Percentiles rank a stretch among this genome's conserved stretches.
Conservation (phyloP, 2,329 filamentous ascomycete genomes). For the Helminthosporium solani region DNA sequence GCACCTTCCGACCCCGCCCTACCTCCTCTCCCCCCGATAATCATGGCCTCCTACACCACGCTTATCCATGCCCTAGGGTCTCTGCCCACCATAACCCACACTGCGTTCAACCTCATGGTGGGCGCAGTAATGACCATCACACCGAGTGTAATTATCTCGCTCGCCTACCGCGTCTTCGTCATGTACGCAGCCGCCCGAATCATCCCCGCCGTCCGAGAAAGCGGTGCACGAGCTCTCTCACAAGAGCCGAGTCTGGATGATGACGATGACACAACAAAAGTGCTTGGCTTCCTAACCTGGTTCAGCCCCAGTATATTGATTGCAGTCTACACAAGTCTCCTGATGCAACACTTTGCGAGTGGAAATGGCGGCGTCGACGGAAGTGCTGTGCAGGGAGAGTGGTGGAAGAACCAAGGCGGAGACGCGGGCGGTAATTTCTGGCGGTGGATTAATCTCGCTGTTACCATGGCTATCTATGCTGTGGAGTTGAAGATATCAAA, state of each 20-base stretch:
- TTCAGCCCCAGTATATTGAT: constrained; percentile 94
- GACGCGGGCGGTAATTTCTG: constrained; percentile 82
- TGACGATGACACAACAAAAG: constrained; percentile 73
- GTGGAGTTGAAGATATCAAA: constrained; percentile 86
- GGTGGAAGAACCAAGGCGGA: constrained; percentile 84
- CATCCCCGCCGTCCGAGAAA: constrained; percentile 88
- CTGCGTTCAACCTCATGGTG: constrained; percentile 80
- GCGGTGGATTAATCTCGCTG: constrained; percentile 89
- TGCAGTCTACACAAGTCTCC: constrained; percentile 89
- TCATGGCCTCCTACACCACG: constrained; percentile 97
- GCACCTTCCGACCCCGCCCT: constrained; percentile 74
- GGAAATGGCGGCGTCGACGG: constrained; percentile 56
- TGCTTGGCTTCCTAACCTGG: constrained; percentile 84
- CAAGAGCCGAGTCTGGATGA: constrained; percentile 86
- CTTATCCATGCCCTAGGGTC: constrained; percentile 79
- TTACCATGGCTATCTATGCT: constrained; percentile 86
- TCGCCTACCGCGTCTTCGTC: constrained; percentile 90
- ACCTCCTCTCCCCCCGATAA: constrained; percentile 91
- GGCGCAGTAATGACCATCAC: constrained; percentile 95
- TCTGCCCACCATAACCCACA: constrained; percentile 80
- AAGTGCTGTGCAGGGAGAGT: constrained; percentile 55
- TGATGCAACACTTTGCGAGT: constrained; percentile 89
- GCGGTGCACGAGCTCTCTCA: constrained; percentile 77
- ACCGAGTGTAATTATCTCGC: constrained; percentile 90
- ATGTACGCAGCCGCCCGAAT: constrained; percentile 95